Conservation (phyloP, 352 stramenopile genomes). For the Phytophthora macrochlamydospora region DNA sequence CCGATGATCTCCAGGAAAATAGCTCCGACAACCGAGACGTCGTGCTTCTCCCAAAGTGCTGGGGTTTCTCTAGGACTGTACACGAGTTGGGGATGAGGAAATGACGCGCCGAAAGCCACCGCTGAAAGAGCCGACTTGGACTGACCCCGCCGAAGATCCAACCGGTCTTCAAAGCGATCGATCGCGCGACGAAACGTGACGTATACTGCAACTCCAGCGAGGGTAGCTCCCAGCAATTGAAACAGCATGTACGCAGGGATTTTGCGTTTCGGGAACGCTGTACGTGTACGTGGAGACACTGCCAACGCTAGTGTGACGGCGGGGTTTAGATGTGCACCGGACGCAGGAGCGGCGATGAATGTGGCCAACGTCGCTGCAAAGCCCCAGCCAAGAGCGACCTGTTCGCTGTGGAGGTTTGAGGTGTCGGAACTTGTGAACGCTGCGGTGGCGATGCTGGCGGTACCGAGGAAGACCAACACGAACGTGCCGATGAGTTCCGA, state of each 20-base stretch:
- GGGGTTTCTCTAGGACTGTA: constrained; percentile 5
- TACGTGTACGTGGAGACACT: constrained; percentile 35
- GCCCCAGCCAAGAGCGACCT: constrained; percentile 37
- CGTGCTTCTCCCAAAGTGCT: constrained; percentile 16
- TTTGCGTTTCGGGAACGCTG: constrained; percentile 43
- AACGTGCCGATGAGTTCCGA: constrained; percentile 49
- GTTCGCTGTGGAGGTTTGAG: constrained; percentile 15
- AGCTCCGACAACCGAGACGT: constrained; percentile 42
- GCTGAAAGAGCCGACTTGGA: constrained; percentile 54
- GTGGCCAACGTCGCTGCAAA: constrained; percentile 60
- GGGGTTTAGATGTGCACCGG: constrained; percentile 74
- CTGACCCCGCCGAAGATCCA: constrained; percentile 44
- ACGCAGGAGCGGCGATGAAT: constrained; percentile 48
- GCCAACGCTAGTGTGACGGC: constrained; percentile 62
- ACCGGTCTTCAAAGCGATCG: constrained; percentile 45
- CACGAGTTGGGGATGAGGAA: constrained; percentile 55
- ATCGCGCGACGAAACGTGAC: constrained; percentile 58
- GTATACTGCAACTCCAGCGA: constrained; percentile 49
- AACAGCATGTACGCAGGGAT: constrained; percentile 60
- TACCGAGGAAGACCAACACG: constrained; percentile 46
- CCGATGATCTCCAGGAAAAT: constrained; percentile 66
- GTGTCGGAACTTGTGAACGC: constrained; percentile 17
- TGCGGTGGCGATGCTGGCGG: constrained; percentile 24
- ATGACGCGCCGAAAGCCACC: constrained; percentile 74
- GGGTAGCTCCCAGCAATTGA: constrained; percentile 60